Evolutionary conservation across 108 stramenopile genomes (phyloP), one percentile per base, ranked within the genome.

Genomic region (Bacterosira constricta): DNA sequence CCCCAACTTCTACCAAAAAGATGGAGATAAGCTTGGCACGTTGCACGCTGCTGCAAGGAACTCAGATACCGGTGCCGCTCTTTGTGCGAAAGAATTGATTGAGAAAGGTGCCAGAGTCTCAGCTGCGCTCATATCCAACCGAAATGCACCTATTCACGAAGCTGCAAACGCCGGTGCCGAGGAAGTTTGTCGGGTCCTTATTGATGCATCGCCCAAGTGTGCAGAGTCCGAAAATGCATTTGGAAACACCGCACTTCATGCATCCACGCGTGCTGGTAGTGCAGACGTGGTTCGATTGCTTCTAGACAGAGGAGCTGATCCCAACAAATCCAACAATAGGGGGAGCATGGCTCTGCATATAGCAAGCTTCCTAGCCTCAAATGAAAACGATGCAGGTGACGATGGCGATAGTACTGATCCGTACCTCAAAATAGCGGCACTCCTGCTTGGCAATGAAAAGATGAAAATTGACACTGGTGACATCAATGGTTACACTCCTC

Each of bases 221-320:
- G 63, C 62, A 3, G 62, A 72, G 23, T 7, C 17, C 3, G 53
- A 63, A 41, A 74, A 74, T 31, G 56, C 64, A 23, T 74, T 65
- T 29, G 73, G 73, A 5, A 65, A 66, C 20, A 74, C 73, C 3
- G 54, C 73, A 3, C 51, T 74, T 0, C 73, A 74, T 35, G 45
- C 54, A 4, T 63, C 73, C 2, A 20, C 59, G 4, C 27, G 46
- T 4, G 17, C 64, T 6, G 73, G 73, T 12, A 44, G 52, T n/a
- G 7, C 37, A 11, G 51, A 65, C 8, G 59, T 74, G 11, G 73
- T 74, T 2, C 4, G 53, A 25, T 45, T 74, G 6, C 51, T 74
- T 1, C 65, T 74, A 6, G 41, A 74, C 0, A 42, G 47, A 7
- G 29, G 49, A 37, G 73, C 73, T 15, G 73, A 74, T 38, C 64